Evolutionary conservation across 495 filamentous ascomycete species (phyloP), one percentile per base, ranked within the genome.

Genomic region (Trichoderma reesei): DNA sequence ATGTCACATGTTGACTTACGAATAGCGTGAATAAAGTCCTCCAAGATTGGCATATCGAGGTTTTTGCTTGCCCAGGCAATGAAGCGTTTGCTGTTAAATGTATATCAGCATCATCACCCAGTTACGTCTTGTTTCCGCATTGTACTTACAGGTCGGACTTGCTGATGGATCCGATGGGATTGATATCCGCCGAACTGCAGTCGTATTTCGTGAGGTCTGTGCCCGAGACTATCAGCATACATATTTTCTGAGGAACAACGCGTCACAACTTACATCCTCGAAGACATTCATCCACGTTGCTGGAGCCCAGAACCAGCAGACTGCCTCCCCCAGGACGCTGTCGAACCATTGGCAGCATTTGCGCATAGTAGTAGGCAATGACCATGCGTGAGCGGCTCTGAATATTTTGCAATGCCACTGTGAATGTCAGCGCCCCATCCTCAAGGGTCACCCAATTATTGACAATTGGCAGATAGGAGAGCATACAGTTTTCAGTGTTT

Each of bases 1-100:
- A 89, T 92, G 92, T 67, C 92, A 88, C 0, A 96, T 81, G 72
- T 96, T 91, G 1, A 91, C 91, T 3, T 90, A 94, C 0, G 91
- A 91, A 82, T 79, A 3, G 92, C 91, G 16, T 79, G 75, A 31
- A 95, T 72, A 77, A 97, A 96, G 3, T 82, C 82, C 1, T 85
- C 90, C 5, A 97, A 81, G 65, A 89, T 85, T 0, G 90, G 90
- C 6, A 97, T 70, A 31, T 83, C 71, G 71, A 91, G 96, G 14
- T 77, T 73, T 26, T 71, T 71, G 34, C 74, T 63, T 3, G 88
- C 84, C 80, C 85, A 94, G 11, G 75, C 74, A 56, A 93, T 90
- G 79, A 96, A 94, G 5, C 79, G 74, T 70, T 89, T 92, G 3
- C 41, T 26, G 16, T n/a, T 18, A 6, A 8, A 48, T 1, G 16